phyloP scores from a whole-genome alignment of 345 rosid species.

The Gossypium thurberi region DNA sequence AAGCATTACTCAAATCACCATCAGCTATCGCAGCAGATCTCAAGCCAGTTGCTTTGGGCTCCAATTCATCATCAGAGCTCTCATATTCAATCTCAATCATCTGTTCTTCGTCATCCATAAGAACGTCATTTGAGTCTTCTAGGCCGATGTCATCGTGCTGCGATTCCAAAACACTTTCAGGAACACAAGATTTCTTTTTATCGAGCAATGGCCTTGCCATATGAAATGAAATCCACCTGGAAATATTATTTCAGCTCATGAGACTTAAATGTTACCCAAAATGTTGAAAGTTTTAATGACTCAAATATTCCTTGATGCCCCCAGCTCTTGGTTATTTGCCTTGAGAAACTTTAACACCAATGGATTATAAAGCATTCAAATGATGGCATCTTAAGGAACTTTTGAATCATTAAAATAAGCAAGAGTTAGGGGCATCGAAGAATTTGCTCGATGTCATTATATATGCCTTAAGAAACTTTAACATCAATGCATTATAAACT shows the following conservation, averaged over 20 bases:
- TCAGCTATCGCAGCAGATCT: conserved; percentile 20
- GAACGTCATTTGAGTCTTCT: conserved; percentile 30
- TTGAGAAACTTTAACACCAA: neutral
- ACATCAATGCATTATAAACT: neutral
- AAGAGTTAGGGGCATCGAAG: too few relatives aligned
- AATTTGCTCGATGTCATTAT: too few relatives aligned
- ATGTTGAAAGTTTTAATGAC: neutral
- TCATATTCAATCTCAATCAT: conserved; percentile 41
- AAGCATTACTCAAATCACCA: conserved; percentile 36
- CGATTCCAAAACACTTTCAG: conserved; percentile 30
- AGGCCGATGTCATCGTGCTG: conserved; percentile 32
- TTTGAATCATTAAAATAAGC: too few relatives aligned
- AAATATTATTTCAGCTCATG: conserved; percentile 21
- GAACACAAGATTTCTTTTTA: conserved; percentile 31
- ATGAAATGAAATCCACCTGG: conserved; percentile 84
- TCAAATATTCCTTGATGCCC: conserved; percentile 1
- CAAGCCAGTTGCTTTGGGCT: conserved; percentile 20
- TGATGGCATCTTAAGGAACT: too few relatives aligned
- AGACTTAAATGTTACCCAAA: conserved; percentile 8
- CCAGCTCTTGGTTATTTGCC: neutral
- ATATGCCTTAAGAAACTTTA: neutral
- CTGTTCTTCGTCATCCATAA: conserved; percentile 34
- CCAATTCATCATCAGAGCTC: conserved; percentile 40
- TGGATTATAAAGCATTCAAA: too few relatives aligned
- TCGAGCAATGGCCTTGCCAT: conserved; percentile 65